Conservation (phyloP, 768 basidiomycete genomes). For the Pulveroboletus sp. region DNA sequence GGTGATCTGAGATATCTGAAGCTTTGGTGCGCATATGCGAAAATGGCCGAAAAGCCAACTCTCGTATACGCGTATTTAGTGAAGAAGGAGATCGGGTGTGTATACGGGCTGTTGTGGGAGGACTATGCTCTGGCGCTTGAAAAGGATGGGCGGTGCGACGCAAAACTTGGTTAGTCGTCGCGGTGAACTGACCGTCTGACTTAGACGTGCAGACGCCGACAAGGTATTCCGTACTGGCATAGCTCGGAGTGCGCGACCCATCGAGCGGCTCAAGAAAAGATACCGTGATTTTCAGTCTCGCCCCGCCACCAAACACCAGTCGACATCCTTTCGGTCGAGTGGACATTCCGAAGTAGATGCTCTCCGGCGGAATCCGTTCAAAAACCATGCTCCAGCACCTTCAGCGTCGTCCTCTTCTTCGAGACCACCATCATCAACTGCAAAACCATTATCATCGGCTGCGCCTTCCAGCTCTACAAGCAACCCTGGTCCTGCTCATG, state of each 20-base stretch:
- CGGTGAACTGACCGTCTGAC: conserved; percentile 3
- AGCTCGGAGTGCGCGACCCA: conserved; percentile 73
- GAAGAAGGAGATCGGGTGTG: conserved; percentile 70
- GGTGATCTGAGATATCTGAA: conserved; percentile 89
- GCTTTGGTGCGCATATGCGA: conserved; percentile 87
- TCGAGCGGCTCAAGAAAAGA: conserved; percentile 78
- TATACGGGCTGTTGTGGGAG: conserved; percentile 82
- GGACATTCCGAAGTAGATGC: conserved; percentile 27
- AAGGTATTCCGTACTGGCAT: conserved; percentile 81
- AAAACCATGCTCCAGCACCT: conserved; percentile 32
- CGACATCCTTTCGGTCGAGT: conserved; percentile 23
- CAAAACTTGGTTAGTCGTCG: conserved; percentile 3
- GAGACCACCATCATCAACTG: too few species aligned
- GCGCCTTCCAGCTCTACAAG: conserved; percentile 38
- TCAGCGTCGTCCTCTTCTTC: conserved; percentile 32
- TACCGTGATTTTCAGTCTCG: conserved; percentile 78
- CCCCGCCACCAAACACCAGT: conserved; percentile 28
- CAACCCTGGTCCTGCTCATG: conserved; percentile 30
- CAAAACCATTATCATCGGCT: too few species aligned
- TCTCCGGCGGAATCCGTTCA: conserved; percentile 36
- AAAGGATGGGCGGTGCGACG: conserved; percentile 65
- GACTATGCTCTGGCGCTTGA: conserved; percentile 86
- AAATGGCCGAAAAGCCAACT: conserved; percentile 67
- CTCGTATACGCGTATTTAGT: conserved; percentile 72
- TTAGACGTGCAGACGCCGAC: conserved; percentile 76